A percentile compares a stretch with the other conserved stretches of the same genome.
phyloP scores from a whole-genome alignment of 1,284 basidiomycete species.

The Moesziomyces sp. region DNA sequence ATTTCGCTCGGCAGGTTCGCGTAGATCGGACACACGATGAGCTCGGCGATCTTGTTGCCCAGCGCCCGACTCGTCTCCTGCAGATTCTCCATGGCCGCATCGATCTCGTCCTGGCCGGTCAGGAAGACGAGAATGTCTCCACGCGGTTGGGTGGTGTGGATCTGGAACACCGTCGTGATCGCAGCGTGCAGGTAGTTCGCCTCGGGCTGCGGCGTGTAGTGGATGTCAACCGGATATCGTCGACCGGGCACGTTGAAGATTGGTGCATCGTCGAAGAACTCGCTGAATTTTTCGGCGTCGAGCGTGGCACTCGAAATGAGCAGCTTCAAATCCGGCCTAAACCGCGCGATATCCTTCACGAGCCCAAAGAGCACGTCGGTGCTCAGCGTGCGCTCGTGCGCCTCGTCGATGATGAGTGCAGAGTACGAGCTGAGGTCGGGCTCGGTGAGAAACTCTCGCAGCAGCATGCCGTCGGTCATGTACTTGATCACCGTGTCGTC shows the following conservation, averaged over 20 bases:
- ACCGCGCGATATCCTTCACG: conserved; percentile 66
- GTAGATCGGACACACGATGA: conserved; percentile 97
- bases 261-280: conserved; percentile 66
- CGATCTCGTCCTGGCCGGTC: conserved; percentile 99
- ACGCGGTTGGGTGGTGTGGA: conserved; percentile 96
- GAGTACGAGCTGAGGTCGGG: conserved; percentile 63
- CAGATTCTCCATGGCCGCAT: conserved; percentile 89
- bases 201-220: conserved; percentile 75
- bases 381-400: conserved; percentile 66
- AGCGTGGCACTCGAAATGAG: conserved; percentile 66
- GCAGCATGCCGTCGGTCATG: conserved; percentile 68
- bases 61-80: conserved; percentile 93
- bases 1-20: conserved; percentile 97
- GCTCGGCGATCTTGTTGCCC: conserved; percentile 93
- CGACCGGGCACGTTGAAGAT: conserved; percentile 83
- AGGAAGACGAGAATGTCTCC: conserved; percentile 99
- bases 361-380: conserved; percentile 67
- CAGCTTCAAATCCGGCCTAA: conserved; percentile 64
- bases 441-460: conserved; percentile 66
- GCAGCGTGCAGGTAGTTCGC: conserved; percentile 92
- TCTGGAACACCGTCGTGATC: conserved; percentile 98
- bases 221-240: conserved; percentile 96
- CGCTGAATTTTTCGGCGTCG: conserved; percentile 66
- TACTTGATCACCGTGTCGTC: conserved; percentile 73
- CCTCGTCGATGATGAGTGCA: conserved; percentile 67